phyloP scores from a whole-genome alignment of 768 basidiomycete genomes.

The Chiua virens region DNA sequence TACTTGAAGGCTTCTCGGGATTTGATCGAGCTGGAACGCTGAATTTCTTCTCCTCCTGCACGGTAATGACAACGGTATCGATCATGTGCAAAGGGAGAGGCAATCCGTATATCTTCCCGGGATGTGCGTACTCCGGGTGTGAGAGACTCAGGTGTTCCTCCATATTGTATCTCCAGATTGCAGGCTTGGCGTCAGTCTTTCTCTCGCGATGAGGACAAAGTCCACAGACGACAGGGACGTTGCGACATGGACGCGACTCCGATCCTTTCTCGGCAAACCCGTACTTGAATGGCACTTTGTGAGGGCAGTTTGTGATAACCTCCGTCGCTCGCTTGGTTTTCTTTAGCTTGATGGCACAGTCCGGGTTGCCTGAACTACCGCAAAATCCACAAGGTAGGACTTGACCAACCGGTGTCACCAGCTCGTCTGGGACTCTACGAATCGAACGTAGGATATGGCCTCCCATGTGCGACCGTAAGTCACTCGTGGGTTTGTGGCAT shows the following conservation, averaged over 20 bases:
- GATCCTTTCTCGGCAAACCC: not conserved
- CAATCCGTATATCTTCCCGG: no score
- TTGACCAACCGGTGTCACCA: not conserved
- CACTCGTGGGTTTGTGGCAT: no score
- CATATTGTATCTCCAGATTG: constrained; percentile 4
- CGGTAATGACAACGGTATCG: no score
- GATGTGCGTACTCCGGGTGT: no score
- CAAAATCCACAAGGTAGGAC: not conserved
- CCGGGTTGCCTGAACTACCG: not conserved
- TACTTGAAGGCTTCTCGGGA: no score
- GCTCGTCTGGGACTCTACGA: no score
- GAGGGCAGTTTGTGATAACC: not conserved
- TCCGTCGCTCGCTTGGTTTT: not conserved
- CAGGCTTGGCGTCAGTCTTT: not conserved
- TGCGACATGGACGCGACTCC: not conserved
- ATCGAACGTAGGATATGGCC: no score
- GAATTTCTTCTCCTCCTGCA: no score
- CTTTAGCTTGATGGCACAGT: not conserved
- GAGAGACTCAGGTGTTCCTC: not conserved
- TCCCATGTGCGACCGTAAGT: no score
- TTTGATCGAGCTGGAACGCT: no score
- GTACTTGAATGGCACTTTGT: not conserved
- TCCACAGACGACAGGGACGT: not conserved
- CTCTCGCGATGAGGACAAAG: not conserved
- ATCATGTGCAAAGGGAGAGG: no score